Base-by-base conservation (phyloP, 176 grass and related monocot genomes). In the Rhipidocladum racemiflorum region DNA sequence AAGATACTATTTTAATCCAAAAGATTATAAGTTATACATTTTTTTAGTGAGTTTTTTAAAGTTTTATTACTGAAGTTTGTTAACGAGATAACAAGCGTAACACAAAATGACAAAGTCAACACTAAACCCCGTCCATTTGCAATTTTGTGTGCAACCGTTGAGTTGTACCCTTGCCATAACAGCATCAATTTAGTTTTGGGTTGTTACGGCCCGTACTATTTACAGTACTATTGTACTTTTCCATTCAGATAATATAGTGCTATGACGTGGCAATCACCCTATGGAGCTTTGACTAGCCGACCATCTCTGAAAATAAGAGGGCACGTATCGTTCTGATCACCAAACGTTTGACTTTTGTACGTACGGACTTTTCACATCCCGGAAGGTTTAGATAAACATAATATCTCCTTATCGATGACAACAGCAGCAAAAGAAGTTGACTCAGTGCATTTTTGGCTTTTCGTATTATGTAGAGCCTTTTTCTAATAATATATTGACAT, bases 191-290 rank as follows among this genome's bases (percentile, higher is more conserved):
- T 63, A n/a, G 2, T 21, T 21, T 48, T 48, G 1, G 8, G 6
- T 14, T 4, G 39, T 42, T 32, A 49, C 20, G 23, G 1, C 46
- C 75, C n/a, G 42, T 71, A 78, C 65, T 23, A 4, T 48, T 48
- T 15, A 39, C 38, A 34, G 38, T 39, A 2, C 23, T 17, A 32
- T 28, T 69, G 74, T 77, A 76, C 71, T 77, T 46, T 42, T 66
- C 3, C 40, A 49, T 83, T 51, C 59, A 53, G 83, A 85, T 85
- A 78, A 85, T 74, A 14, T 77, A 25, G 46, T 30, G 12, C 20
- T 3, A 8, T 9, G 7, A 45, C 77, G 20, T 68, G 62, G 45
- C 64, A 16, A 80, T 68, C 7, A 54, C 54, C 23, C 13, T 53
- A 46, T 16, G 23, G 55, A 62, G n/a, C 42, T 51, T 57, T 85